Percentiles rank a stretch among this genome's conserved stretches.
Evolutionary conservation across 2,329 filamentous ascomycete genomes (phyloP).

Genomic region (Aquanectria penicillioides): DNA sequence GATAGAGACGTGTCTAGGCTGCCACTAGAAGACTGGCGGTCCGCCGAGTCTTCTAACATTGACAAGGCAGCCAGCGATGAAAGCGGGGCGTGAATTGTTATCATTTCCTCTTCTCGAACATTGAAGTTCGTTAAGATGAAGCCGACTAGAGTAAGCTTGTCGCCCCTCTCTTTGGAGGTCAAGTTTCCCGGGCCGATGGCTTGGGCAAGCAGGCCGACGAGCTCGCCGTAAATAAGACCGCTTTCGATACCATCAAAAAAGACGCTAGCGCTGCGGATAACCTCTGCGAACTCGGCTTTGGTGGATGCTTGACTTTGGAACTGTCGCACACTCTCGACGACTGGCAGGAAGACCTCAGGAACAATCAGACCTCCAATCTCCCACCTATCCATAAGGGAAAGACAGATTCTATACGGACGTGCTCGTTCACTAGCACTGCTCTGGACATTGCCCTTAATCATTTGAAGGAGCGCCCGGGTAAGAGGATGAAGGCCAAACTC

Average conservation of each 20-base stretch:
- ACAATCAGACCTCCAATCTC: constrained; percentile 93
- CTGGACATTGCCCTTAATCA: constrained; percentile 67
- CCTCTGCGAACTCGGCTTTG: constrained; percentile 82
- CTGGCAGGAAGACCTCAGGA: constrained; percentile 86
- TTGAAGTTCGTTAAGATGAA: constrained; percentile 93
- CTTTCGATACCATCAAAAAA: constrained; percentile 99
- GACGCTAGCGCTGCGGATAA: constrained; percentile 89
- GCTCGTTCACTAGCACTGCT: constrained; percentile 69
- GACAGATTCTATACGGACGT: constrained; percentile 87
- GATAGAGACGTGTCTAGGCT: constrained; percentile 42
- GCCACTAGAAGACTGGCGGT: constrained; percentile 44
- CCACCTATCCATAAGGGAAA: constrained; percentile 98
- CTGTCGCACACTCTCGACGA: constrained; percentile 80
- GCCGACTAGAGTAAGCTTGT: constrained; percentile 76
- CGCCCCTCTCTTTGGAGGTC: constrained; percentile 60
- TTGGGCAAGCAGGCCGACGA: constrained; percentile 74
- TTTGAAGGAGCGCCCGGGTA: constrained; percentile 76
- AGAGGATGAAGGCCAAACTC: constrained; percentile 80
- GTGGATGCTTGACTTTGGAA: constrained; percentile 74
- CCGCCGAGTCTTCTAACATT: constrained; percentile 67
- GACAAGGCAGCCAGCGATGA: constrained; percentile 68
- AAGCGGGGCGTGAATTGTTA: constrained; percentile 84
- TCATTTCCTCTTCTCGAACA: constrained; percentile 94
- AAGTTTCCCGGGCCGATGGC: constrained; percentile 61
- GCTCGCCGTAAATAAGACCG: constrained; percentile 88